Evolutionary conservation across 1,284 basidiomycete genomes (phyloP).

Genomic region (Puccinia hordei): DNA sequence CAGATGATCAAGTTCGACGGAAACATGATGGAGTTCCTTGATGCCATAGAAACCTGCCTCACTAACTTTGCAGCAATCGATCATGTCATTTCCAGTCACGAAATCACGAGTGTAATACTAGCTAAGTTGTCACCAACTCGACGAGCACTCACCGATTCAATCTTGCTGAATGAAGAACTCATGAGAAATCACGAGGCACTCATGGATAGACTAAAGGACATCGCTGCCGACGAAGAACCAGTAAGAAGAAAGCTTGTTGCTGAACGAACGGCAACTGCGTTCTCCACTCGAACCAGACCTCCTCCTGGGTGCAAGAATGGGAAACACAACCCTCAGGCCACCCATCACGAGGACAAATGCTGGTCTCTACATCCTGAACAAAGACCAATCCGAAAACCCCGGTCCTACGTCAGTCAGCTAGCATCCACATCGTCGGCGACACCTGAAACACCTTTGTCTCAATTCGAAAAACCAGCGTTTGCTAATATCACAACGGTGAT

Average conservation of each 20-base stretch:
- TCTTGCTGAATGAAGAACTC: background rate
- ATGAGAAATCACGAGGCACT: background rate
- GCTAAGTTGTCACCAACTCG: background rate
- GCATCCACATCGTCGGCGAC: too few relatives aligned
- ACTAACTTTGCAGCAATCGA: background rate
- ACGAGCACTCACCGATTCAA: background rate
- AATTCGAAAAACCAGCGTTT: background rate
- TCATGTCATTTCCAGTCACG: background rate
- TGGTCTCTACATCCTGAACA: background rate
- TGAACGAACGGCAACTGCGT: background rate
- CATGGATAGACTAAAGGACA: background rate
- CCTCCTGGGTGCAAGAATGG: background rate
- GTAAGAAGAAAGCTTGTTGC: background rate
- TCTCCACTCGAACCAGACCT: background rate
- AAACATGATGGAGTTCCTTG: background rate
- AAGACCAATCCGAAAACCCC: background rate
- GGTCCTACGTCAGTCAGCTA: too few relatives aligned
- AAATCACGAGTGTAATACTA: background rate
- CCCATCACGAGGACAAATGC: background rate
- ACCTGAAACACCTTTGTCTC: too few relatives aligned
- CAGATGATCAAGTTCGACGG: background rate
- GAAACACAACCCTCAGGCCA: background rate
- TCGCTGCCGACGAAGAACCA: background rate
- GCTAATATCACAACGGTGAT: background rate
- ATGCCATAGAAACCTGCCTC: background rate